Base-by-base conservation (phyloP, 2,329 filamentous ascomycete species). In the Amauroascus niger region DNA sequence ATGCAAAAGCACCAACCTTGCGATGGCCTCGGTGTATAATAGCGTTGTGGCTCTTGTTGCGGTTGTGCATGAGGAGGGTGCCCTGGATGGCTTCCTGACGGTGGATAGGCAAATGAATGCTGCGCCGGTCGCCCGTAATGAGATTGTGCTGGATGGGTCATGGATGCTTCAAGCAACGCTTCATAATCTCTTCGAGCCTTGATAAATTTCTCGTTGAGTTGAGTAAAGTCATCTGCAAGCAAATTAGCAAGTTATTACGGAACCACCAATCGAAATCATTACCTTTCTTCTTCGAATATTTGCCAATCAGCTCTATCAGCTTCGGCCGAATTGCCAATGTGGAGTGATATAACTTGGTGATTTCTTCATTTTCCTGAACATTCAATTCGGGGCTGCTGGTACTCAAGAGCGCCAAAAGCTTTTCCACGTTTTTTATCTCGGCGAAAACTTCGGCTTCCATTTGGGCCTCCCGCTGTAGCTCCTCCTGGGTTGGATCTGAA, bases 231-330 rank as follows among this genome's bases (percentile, higher is more conserved):
- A 71, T 98, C 93, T 95, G 60, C 28, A 14, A 46, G 24, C 28
- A 11, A 8, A 44, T 16, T 35, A 44, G 22, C 24, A 45, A n/a
- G 51, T 11, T 11, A 43, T 6, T 16, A 13, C 26, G 11, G 8
- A 24, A 32, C 8, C 5, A 18, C 16, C 2, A 49, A 72, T 69
- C 9, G 28, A 9, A 16, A n/a, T 8, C 14, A 39, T 35, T 73
- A 91, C 89, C 90, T 74, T 98, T 98, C 80, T 95, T 97, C 68
- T 98, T 93, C 8, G 93, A 97, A 67, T 98, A 98, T 69, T 97
- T 97, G 58, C 94, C 93, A 67, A 98, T 98, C 48, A 98, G 75
- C 73, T 97, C 94, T 67, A 98, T 97, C 58, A 98, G 75, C 74
- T 98, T 98, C 11, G 93, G 93, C 30, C 93, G 81, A 64, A 98